These are phyloP conservation scores for Chlamydomonas incerta DNA, from an alignment of 139 green algal genomes.

Conservation along the genomic window DNA sequence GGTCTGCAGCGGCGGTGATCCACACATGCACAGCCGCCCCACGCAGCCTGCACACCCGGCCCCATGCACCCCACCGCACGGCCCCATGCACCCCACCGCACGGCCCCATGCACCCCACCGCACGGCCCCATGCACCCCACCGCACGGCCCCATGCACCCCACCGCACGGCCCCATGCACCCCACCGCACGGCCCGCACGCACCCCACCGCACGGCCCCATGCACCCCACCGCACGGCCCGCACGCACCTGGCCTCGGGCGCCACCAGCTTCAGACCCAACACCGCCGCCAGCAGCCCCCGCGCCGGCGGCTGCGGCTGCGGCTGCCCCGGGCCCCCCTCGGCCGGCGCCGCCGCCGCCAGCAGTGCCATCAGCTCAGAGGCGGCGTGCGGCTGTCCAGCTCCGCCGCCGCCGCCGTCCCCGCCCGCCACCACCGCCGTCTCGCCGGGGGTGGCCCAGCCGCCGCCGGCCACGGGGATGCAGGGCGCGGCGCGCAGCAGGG, in stretches of 20 bases:
- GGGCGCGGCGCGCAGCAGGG: constrained; percentile 42
- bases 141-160: no score
- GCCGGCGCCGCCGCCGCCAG: not conserved
- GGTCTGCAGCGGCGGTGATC: no score
- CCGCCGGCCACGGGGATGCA: constrained; percentile 61
- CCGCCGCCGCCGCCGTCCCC: no score
- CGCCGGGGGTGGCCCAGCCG: constrained; percentile 45
- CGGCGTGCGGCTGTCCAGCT: not conserved
- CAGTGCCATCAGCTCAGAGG: not conserved
- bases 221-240: not conserved
- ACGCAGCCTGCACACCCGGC: no score
- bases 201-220: not conserved
- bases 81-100: no score
- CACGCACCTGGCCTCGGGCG: constrained; percentile 18
- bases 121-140: no score
- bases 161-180: no score
- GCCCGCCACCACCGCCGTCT: constrained; percentile 44
- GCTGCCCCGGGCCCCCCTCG: not conserved
- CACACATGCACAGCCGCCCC: no score
- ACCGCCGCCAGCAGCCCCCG: not conserved
- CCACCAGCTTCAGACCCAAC: constrained; percentile 27
- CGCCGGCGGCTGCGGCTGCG: not conserved
- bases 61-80: no score
- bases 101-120: no score
- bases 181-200: no score